phyloP scores from a whole-genome alignment of 257 asterid species.

The Solanum pennellii region DNA sequence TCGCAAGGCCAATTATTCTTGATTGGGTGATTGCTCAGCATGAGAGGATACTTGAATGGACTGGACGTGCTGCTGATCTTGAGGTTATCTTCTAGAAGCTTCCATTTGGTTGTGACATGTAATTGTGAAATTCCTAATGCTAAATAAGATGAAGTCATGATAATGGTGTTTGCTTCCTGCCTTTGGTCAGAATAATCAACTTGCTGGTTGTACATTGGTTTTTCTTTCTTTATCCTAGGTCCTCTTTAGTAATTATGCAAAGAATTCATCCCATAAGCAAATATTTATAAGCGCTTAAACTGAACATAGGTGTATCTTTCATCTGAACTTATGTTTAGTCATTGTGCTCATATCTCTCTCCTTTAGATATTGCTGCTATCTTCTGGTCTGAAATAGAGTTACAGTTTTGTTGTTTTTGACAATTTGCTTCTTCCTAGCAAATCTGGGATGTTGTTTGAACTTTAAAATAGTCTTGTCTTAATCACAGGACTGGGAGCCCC shows the following conservation, averaged over 20 bases:
- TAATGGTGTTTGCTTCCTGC: background rate
- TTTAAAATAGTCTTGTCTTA: background rate
- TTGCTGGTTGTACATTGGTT: background rate
- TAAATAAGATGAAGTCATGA: background rate
- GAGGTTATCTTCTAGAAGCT: slow-evolving; percentile 40
- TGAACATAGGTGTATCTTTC: background rate
- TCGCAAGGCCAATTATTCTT: slow-evolving; percentile 74
- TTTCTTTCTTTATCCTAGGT: background rate
- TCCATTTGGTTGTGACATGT: background rate
- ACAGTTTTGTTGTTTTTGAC: background rate
- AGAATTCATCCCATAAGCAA: background rate
- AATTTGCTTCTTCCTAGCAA: background rate
- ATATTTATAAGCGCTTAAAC: background rate
- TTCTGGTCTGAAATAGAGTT: background rate
- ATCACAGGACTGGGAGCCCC: slow-evolving; percentile 84
- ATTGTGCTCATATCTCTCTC: background rate
- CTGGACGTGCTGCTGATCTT: slow-evolving; percentile 89
- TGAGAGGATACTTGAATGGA: slow-evolving; percentile 83
- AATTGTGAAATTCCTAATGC: background rate
- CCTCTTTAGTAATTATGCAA: background rate
- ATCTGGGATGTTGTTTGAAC: background rate
- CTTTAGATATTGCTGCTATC: background rate
- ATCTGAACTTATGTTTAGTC: background rate
- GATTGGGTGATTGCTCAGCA: slow-evolving; percentile 96
- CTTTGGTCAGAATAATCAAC: background rate